A percentile compares a stretch with the other conserved stretches of the same genome.
Evolutionary conservation across 345 rosid genomes (phyloP).

Genomic region (Pistacia vera): DNA sequence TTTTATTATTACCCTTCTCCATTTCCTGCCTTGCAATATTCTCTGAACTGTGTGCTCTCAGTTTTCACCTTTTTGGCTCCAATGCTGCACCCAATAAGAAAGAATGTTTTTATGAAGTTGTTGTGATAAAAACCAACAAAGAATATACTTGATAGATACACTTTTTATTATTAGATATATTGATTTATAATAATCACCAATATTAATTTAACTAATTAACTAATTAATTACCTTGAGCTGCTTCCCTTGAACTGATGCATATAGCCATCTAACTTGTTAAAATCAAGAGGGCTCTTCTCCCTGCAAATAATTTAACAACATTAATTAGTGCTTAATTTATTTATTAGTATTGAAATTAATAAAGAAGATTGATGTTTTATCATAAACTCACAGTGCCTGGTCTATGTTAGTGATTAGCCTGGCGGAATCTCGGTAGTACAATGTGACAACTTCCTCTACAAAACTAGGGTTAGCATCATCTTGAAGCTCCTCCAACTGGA

Average conservation of each 20-base stretch:
- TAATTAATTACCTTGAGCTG: conserved; percentile 62
- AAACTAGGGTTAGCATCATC: conserved; percentile 78
- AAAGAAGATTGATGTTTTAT: not conserved
- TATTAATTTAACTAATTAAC: no score
- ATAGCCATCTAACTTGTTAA: conserved; percentile 60
- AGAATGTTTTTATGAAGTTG: conserved; percentile 16
- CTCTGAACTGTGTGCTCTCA: conserved; percentile 78
- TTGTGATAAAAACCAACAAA: conserved; percentile 25
- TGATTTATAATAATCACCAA: no score
- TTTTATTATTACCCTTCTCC: conserved; percentile 68
- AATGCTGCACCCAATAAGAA: conserved; percentile 57
- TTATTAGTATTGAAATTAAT: no score
- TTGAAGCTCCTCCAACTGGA: conserved; percentile 68
- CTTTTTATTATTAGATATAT: no score
- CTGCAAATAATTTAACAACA: conserved; percentile 25
- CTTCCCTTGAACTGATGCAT: conserved; percentile 99
- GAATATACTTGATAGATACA: conserved; percentile 31
- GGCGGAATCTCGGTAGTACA: conserved; percentile 65
- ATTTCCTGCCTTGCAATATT: conserved; percentile 78
- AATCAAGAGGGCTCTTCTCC: conserved; percentile 61
- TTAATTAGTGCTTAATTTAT: not conserved
- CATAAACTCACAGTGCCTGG: conserved; percentile 52
- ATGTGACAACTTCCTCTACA: conserved; percentile 71
- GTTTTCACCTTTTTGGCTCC: conserved; percentile 96
- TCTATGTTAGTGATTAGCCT: conserved; percentile 49